Conservation (phyloP, 345 rosid species). For the Dovyalis caffra region DNA sequence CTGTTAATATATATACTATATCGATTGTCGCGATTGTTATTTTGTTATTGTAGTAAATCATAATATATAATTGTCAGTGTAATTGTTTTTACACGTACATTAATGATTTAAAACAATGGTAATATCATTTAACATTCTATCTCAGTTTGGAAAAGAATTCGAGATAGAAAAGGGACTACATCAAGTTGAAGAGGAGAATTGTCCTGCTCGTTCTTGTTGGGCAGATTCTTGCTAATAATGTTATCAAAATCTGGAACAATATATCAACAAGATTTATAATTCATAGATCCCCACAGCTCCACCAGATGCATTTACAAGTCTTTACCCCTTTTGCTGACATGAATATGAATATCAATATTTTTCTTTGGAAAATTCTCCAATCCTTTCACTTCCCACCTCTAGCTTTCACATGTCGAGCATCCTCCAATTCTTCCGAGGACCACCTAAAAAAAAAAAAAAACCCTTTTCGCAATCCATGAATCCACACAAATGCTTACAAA, state of each 20-base stretch:
- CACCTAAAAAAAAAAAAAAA: neutral
- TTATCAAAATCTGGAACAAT: neutral
- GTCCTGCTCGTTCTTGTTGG: conserved; percentile 13
- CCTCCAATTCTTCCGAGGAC: conserved; percentile 5
- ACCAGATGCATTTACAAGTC: neutral
- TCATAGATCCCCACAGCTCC: neutral
- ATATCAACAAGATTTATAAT: neutral
- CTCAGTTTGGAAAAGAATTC: neutral
- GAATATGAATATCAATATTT: neutral
- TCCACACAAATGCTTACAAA: neutral
- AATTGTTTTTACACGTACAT: no score
- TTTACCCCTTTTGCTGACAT: conserved; percentile 17
- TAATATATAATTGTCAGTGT: no score
- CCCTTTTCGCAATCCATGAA: neutral
- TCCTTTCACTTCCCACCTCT: neutral
- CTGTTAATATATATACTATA: no score
- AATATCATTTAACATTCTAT: neutral
- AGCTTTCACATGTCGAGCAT: conserved; percentile 1
- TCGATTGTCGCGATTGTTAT: no score
- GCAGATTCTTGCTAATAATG: conserved; percentile 19
- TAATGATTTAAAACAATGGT: no score
- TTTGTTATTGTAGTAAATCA: no score
- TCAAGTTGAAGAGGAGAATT: conserved; percentile 6
- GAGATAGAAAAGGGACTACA: neutral
- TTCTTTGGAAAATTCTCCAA: neutral